These are phyloP conservation scores for Aspergillus bridgeri DNA, from an alignment of 495 filamentous ascomycete genomes.

Conservation along the genomic window DNA sequence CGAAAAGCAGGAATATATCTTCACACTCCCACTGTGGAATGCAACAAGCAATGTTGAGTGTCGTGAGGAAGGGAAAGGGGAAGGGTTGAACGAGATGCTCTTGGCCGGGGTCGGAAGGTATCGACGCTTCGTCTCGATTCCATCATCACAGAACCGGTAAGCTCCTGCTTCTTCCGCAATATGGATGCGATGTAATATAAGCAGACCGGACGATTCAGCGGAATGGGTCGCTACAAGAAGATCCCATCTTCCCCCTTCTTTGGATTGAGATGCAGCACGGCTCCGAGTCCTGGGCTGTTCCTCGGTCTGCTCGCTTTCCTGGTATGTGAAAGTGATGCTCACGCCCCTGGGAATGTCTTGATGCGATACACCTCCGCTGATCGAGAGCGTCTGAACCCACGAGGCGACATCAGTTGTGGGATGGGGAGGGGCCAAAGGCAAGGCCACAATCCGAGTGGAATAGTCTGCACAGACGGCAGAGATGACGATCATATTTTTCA, in stretches of 20 bases:
- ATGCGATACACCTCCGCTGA: conserved; percentile 51
- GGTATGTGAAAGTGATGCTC: conserved; percentile 62
- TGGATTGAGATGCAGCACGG: conserved; percentile 14
- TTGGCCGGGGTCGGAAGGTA: conserved; percentile 62
- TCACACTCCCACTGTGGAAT: conserved; percentile 63
- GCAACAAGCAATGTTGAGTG: conserved; percentile 64
- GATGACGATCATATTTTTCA: conserved; percentile 65
- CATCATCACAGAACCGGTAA: conserved; percentile 38
- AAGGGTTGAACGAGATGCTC: conserved; percentile 71
- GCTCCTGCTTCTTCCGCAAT: conserved; percentile 30
- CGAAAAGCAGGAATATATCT: conserved; percentile 57
- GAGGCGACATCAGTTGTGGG: conserved; percentile 39
- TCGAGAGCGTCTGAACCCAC: conserved; percentile 58
- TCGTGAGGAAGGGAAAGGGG: conserved; percentile 51
- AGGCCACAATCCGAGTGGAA: conserved; percentile 62
- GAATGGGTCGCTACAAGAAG: conserved; percentile 61
- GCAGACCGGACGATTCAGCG: conserved; percentile 60
- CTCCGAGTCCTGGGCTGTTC: conserved; percentile 29
- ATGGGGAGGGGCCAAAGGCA: conserved; percentile 74
- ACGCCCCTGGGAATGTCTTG: conserved; percentile 60
- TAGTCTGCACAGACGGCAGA: conserved; percentile 67
- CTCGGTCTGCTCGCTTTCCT: conserved; percentile 30
- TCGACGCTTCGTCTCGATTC: conserved; percentile 57
- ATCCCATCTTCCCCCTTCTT: conserved; percentile 41
- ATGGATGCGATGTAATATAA: conserved; percentile 54